Evolutionary conservation across 2,329 filamentous ascomycete genomes (phyloP), one percentile per base, ranked within the genome.

Genomic region (Paraphaeosphaeria minitans): DNA sequence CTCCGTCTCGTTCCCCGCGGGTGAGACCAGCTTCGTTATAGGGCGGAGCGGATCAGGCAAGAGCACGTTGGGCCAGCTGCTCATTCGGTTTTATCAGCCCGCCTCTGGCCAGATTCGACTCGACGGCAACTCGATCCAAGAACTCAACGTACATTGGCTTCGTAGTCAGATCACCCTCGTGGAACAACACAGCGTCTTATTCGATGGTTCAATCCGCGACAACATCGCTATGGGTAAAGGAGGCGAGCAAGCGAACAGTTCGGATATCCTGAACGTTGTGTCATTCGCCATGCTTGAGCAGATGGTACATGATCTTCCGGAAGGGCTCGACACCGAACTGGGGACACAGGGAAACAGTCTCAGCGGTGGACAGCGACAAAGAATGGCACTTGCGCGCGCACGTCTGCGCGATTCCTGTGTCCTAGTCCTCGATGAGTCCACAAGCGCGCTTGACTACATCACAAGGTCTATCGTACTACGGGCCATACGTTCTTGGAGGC

Each of bases 31-130:
- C 0, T 97, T 95, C 69, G 82, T 98, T 2, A 86, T 97, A 51
- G 95, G 94, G 0, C 85, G 84, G 67, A 97, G 92, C 69, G 95
- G 95, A 0, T 97, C 92, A 1, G 94, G 94, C 0, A 98, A 98
- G 75, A 97, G 92, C 66, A 98, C 94, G 0, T 71, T 98, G 1
- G 88, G 89, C 1, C 92, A 92, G 70, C 82, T 98, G 0, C 81
- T 98, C 0, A 82, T 93, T 52, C 86, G 88, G 13, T 90, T 96
- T 66, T 97, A 97, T 70, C 80, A 85, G 7, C 86, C 91, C 0
- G 75, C 78, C 0, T 78, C 78, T 0, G 94, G 93, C 0, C 75
- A 84, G 0, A 87, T 97, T 16, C 72, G 83, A 0, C 79, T 98
- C 10, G 92, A 96, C 68, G 87, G 85, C 0, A 73, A 83, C 1